Evolutionary conservation across 306 rosid genomes (phyloP), one percentile per base, ranked within the genome.

Genomic region (Prosopis cineraria): DNA sequence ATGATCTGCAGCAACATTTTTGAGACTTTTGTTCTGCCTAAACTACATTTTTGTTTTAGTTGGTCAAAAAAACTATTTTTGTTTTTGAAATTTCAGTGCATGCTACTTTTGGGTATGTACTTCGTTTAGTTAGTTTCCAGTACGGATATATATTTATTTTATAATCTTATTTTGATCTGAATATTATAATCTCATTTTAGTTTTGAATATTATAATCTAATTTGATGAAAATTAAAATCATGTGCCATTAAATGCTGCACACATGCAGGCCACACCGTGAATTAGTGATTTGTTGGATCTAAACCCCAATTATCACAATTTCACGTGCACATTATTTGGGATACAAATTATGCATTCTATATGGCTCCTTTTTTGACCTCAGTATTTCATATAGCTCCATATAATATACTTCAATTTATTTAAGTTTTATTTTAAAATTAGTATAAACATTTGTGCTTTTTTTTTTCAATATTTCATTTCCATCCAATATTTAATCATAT

Each of bases 211-310:
- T 48, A 14, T 4, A 17, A 19, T 47, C 20, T 47, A 1, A 17
- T 47, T 48, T 19, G n/a, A 6, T 17, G 6, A 50, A n/a, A 7
- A 50, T 2, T 0, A 50, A 50, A 50, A 5, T 50, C 25, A 50
- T 20, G 3, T 50, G 6, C 17, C 70, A 64, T 64, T 64, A 8
- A 64, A 64, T 52, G 59, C n/a, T 50, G 55, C 44, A 34, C 70
- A 64, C 70, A 64, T 64, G 70, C 16, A 64, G 12, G 45, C 29
- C 29, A 64, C 70, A 34, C 39, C 27, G 40, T 63, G 68, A 14
- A 7, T 14, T 19, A 0, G 43, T 63, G 43, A 62, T 33, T 34
- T 63, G 14, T 34, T 34, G 70, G 70, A 64, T 64, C 29, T 39
- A 34, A 34, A 34, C 19, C 24, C 24, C 27, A 34, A 33, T 64